phyloP scores from a whole-genome alignment of 352 stramenopile genomes.

The Globisporangium perplexum region DNA sequence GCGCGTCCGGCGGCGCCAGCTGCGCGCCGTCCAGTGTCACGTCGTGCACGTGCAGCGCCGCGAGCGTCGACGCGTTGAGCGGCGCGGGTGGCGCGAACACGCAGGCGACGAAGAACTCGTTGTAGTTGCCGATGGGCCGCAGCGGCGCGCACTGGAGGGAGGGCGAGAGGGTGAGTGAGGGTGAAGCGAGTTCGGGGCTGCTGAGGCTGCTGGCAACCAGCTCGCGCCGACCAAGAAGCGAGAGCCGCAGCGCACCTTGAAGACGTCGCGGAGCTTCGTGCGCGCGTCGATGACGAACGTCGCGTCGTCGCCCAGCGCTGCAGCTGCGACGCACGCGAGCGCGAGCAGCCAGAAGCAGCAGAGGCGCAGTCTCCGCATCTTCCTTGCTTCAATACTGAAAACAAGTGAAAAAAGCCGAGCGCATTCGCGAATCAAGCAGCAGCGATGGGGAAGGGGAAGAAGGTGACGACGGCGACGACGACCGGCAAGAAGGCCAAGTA shows the following conservation, averaged over 20 bases:
- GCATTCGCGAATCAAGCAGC: too few species aligned
- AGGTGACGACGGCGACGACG: slow-evolving; percentile 1
- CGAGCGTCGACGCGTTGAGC: slow-evolving; percentile 18
- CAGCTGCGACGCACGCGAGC: background rate
- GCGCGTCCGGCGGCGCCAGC: slow-evolving; percentile 27
- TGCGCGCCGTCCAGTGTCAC: slow-evolving; percentile 33
- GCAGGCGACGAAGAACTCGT: slow-evolving; percentile 82
- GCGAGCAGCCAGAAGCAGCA: background rate
- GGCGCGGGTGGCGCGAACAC: slow-evolving; percentile 24
- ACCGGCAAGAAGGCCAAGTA: slow-evolving; percentile 12
- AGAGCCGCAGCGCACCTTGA: slow-evolving; percentile 16
- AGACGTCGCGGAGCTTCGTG: slow-evolving; percentile 45
- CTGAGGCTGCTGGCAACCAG: too few species aligned
- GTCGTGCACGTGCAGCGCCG: slow-evolving; percentile 36
- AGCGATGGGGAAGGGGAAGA: slow-evolving; percentile 9
- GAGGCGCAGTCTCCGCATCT: background rate
- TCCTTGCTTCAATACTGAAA: slow-evolving; percentile 1
- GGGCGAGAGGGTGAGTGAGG: background rate
- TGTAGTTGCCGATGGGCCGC: slow-evolving; percentile 70
- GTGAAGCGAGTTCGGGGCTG: too few species aligned
- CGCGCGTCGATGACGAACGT: slow-evolving; percentile 47
- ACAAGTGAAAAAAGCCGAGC: background rate
- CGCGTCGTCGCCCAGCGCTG: slow-evolving; percentile 3
- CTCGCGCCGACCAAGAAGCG: background rate
- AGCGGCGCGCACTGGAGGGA: slow-evolving; percentile 42